Evolutionary conservation across 2,329 filamentous ascomycete genomes (phyloP).

Genomic region (Madurella fahalii): DNA sequence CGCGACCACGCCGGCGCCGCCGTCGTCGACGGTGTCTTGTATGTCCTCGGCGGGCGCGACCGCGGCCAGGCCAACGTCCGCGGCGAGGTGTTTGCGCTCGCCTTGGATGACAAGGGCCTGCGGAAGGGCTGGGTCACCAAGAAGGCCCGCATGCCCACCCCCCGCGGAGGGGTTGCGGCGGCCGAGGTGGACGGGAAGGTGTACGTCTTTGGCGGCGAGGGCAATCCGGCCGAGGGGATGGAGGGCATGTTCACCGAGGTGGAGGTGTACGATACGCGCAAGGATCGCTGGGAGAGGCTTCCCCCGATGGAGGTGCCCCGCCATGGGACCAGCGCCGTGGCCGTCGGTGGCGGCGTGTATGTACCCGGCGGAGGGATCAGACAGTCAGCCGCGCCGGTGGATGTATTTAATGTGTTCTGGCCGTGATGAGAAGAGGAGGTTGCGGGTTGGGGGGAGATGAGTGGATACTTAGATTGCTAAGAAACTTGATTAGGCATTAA

Average conservation of each 20-base stretch:
- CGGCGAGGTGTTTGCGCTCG: constrained; percentile 32
- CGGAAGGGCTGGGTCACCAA: constrained; percentile 29
- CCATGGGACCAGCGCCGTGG: constrained; percentile 18
- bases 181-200: constrained; percentile 28
- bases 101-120: constrained; percentile 29
- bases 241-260: constrained; percentile 20
- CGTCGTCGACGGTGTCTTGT: constrained; percentile 33
- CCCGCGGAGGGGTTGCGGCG: constrained; percentile 34
- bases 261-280: constrained; percentile 18
- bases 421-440: no score
- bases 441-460: no score
- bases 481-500: no score
- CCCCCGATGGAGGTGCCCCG: constrained; percentile 17
- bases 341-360: constrained; percentile 8
- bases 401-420: constrained; percentile 11
- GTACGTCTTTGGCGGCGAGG: constrained; percentile 38
- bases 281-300: constrained; percentile 17
- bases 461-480: no score
- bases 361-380: constrained; percentile 13
- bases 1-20: constrained; percentile 33
- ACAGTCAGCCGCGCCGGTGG: constrained; percentile 3
- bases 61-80: constrained; percentile 23
- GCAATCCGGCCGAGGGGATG: constrained; percentile 25
- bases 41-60: constrained; percentile 35
- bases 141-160: constrained; percentile 33